These are phyloP conservation scores for Ascochyta clinopodiicola DNA, from an alignment of 2,329 filamentous ascomycete species.

Conservation along the genomic window DNA sequence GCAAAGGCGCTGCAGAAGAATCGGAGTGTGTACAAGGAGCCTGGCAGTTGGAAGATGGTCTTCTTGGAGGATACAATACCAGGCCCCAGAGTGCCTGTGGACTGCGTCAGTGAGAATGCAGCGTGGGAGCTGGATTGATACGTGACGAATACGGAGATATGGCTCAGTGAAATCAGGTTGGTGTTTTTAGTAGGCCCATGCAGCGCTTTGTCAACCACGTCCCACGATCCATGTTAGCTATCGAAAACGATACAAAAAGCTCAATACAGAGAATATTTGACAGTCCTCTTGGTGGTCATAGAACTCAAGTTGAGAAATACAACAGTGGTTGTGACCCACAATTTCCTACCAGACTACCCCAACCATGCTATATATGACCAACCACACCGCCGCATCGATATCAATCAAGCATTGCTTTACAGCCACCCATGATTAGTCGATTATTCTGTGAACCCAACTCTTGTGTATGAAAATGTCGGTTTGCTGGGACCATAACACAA, in stretches of 20 bases:
- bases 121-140: slow-evolving; percentile 1
- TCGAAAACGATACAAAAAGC: background rate
- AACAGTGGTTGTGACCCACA: background rate
- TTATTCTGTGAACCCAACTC: background rate
- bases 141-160: background rate
- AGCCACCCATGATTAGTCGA: background rate
- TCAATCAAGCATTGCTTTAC: background rate
- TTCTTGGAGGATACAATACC: slow-evolving; percentile 18
- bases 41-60: slow-evolving; percentile 15
- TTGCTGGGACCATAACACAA: too few relatives aligned
- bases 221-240: background rate
- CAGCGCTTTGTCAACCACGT: background rate
- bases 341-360: too few relatives aligned
- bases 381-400: background rate
- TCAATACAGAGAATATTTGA: background rate
- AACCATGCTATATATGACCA: too few relatives aligned
- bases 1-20: slow-evolving; percentile 9
- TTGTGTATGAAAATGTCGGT: too few relatives aligned
- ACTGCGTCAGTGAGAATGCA: slow-evolving; percentile 16
- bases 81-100: background rate
- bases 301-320: background rate
- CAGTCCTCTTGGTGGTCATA: background rate
- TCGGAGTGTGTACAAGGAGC: slow-evolving; percentile 17
- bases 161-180: background rate
- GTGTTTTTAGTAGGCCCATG: background rate